Evolutionary conservation across 495 filamentous ascomycete species (phyloP).

Genomic region (Platismatia glauca): DNA sequence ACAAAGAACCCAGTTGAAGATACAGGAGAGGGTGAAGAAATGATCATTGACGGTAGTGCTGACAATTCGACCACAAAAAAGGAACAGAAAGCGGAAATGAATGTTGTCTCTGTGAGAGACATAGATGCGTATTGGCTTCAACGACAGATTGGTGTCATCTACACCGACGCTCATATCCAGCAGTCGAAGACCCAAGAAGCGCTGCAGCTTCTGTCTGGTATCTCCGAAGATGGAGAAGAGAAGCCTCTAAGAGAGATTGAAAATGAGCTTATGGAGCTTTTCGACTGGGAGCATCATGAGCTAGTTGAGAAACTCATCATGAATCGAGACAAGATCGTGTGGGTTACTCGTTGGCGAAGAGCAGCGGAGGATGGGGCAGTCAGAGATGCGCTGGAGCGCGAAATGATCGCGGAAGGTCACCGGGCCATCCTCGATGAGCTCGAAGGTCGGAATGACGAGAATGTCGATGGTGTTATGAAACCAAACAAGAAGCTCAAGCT

Average conservation of each 20-base stretch:
- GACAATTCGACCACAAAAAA: slow-evolving; percentile 34
- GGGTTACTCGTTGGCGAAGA: slow-evolving; percentile 82
- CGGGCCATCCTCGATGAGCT: slow-evolving; percentile 81
- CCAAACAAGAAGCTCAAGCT: slow-evolving; percentile 72
- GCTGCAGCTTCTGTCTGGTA: slow-evolving; percentile 67
- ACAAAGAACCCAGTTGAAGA: slow-evolving; percentile 41
- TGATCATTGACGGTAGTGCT: slow-evolving; percentile 66
- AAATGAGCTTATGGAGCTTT: slow-evolving; percentile 96
- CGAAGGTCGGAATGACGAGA: slow-evolving; percentile 49
- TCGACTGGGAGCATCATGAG: slow-evolving; percentile 94
- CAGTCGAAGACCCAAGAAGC: slow-evolving; percentile 79
- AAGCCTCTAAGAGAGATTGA: slow-evolving; percentile 84
- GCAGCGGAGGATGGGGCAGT: slow-evolving; percentile 74
- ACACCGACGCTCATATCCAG: slow-evolving; percentile 81
- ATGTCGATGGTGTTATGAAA: slow-evolving; percentile 44
- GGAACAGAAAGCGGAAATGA: slow-evolving; percentile 40
- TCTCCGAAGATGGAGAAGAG: slow-evolving; percentile 70
- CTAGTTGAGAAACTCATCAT: slow-evolving; percentile 86
- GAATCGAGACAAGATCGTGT: slow-evolving; percentile 86
- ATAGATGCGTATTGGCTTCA: slow-evolving; percentile 98
- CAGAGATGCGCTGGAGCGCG: slow-evolving; percentile 67
- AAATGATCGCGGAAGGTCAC: slow-evolving; percentile 86
- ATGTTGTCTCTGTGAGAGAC: slow-evolving; percentile 63
- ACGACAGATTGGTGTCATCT: slow-evolving; percentile 77
- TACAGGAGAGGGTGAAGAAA: slow-evolving; percentile 50